Conservation (phyloP, 306 rosid genomes). For the Amphicarpaea edgeworthii region DNA sequence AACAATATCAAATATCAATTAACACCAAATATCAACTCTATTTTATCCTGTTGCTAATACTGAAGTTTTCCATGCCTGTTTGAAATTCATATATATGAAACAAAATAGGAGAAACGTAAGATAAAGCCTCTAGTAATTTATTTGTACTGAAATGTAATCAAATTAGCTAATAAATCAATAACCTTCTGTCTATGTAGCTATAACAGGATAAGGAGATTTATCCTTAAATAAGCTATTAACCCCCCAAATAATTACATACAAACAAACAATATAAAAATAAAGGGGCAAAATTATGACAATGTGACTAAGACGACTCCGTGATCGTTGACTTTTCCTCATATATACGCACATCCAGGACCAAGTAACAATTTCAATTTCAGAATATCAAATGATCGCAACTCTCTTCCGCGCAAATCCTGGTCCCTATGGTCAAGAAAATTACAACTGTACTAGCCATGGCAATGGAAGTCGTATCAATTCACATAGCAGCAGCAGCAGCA, state of each 20-base stretch:
- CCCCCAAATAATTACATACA: constrained; percentile 42
- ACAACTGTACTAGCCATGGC: constrained; percentile 28
- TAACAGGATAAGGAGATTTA: constrained; percentile 13
- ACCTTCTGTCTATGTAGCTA: constrained; percentile 44
- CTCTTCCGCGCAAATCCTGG: background rate
- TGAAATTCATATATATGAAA: background rate
- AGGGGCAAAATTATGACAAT: constrained; percentile 20
- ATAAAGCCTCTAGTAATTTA: constrained; percentile 40
- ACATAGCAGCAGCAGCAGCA: constrained; percentile 47
- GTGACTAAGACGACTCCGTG: constrained; percentile 29
- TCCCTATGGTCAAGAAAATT: constrained; percentile 39
- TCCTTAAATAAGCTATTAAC: constrained; percentile 38
- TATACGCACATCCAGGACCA: constrained; percentile 35
- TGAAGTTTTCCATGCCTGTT: too few species aligned
- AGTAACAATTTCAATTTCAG: constrained; percentile 30
- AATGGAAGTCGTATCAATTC: constrained; percentile 25
- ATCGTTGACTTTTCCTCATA: constrained; percentile 38
- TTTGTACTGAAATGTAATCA: constrained; percentile 51
- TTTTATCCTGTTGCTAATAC: too few species aligned
- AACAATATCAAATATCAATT: too few species aligned
- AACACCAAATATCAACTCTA: too few species aligned
- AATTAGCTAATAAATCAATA: constrained; percentile 52
- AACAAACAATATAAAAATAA: background rate
- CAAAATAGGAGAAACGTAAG: background rate
- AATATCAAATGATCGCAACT: constrained; percentile 27